Evolutionary conservation across 768 basidiomycete species (phyloP).

Genomic region (Pluteus cervinus): DNA sequence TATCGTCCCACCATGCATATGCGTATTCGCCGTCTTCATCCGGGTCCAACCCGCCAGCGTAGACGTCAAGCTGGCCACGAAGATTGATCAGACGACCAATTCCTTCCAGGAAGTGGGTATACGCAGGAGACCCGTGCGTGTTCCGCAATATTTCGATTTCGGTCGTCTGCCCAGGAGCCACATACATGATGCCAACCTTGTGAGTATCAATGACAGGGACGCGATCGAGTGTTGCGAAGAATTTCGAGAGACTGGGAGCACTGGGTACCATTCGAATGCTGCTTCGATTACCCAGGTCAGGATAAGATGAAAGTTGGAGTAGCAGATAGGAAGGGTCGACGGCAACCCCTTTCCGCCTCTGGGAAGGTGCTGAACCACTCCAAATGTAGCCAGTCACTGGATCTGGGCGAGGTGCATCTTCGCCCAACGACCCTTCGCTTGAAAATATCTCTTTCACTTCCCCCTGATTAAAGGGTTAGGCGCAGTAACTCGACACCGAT

Average conservation of each 20-base stretch:
- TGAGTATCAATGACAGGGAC: constrained; percentile 96
- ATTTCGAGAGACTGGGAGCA: constrained; percentile 46
- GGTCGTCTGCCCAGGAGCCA: constrained; percentile 81
- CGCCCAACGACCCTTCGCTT: constrained; percentile 11
- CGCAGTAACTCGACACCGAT: background rate
- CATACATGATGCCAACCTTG: constrained; percentile 95
- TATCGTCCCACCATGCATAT: constrained; percentile 99
- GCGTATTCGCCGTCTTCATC: constrained; percentile 95
- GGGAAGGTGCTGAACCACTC: constrained; percentile 82
- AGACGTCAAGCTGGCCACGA: constrained; percentile 86
- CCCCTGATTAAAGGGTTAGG: constrained; percentile 13
- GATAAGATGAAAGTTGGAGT: constrained; percentile 75
- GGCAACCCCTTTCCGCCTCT: constrained; percentile 78
- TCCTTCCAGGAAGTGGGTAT: constrained; percentile 88
- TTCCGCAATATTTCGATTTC: constrained; percentile 88
- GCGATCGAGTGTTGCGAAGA: constrained; percentile 66
- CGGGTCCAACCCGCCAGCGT: constrained; percentile 86
- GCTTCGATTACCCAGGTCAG: constrained; percentile 32
- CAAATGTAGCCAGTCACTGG: constrained; percentile 84
- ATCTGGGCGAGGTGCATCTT: constrained; percentile 44
- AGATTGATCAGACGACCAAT: constrained; percentile 85
- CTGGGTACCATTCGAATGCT: constrained; percentile 44
- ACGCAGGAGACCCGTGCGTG: constrained; percentile 89
- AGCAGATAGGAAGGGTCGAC: constrained; percentile 84
- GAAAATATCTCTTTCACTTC: constrained; percentile 20